Base-by-base conservation (phyloP, 2,329 filamentous ascomycete species). In the Ophioceras dolichostomum region DNA sequence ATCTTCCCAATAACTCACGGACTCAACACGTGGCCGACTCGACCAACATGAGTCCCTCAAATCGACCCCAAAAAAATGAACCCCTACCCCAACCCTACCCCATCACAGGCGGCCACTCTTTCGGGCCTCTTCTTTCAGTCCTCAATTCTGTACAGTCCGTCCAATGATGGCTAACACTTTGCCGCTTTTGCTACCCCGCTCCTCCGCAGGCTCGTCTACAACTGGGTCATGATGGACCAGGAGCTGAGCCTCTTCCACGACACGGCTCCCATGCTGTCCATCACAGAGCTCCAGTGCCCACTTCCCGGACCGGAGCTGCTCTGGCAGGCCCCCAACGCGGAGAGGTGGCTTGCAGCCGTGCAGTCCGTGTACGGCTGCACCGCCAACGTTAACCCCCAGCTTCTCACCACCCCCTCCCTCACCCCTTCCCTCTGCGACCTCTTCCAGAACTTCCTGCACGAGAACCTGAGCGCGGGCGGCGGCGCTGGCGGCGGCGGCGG, bases 221-320 rank as follows among this genome's bases (percentile, higher is more conserved):
- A 79, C 38, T 84, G 79, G 75, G 73, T 79, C 16, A 80, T 82
- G 71, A 68, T 81, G 18, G 80, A 85, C 49, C 79, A 83, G 48
- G 80, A 85, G 54, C 60, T 82, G 39, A 73, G 74, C 34, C 59
- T 82, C 8, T 81, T 81, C 56, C 68, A 79, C 45, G 76, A 82
- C 47, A 71, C 67, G 1, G 63, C 66, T 2, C 73, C 76, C 0
- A 58, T 81, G 22, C 70, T 84, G 39, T 71, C 76, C 12, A 69
- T 81, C 38, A 77, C 70, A 21, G 76, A 83, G 40, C 68, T 83
- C 34, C 67, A 68, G 17, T 71, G 74, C 30, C 74, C 78, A 4
- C 70, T 84, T 49, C 79, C 79, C 4, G 59, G 60, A 4, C 55
- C 74, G 2, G 77, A 83, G 44, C 53, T 64, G 4, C 60, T 83